Evolutionary conservation across 495 filamentous ascomycete genomes (phyloP).

Genomic region (Xylaria curta): DNA sequence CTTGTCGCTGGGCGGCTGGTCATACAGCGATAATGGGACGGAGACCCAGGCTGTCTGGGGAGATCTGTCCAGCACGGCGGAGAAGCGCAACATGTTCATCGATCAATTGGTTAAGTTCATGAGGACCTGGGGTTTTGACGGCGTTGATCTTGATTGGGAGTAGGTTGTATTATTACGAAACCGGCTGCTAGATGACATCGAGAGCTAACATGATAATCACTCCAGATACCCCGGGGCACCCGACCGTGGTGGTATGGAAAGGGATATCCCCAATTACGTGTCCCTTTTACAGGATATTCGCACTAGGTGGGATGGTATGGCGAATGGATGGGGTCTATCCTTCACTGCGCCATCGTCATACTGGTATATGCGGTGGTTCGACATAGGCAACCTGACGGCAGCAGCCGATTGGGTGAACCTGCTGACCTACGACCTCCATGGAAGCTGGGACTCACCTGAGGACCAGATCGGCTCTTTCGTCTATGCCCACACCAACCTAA

Average conservation of each 20-base stretch:
- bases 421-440: slow-evolving; percentile 41
- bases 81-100: too few relatives aligned
- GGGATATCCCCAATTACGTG: not conserved
- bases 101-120: too few relatives aligned
- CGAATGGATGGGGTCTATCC: not conserved
- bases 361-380: slow-evolving; percentile 2
- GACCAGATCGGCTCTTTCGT: slow-evolving; percentile 25
- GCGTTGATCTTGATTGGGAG: not conserved
- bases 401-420: slow-evolving; percentile 2
- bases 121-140: not conserved
- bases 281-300: not conserved
- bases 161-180: not conserved
- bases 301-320: not conserved
- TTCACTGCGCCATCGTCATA: not conserved
- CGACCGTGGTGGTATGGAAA: slow-evolving; percentile 1
- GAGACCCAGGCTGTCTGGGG: too few relatives aligned
- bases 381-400: not conserved
- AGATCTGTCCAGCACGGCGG: too few relatives aligned
- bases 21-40: too few relatives aligned
- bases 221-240: not conserved
- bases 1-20: too few relatives aligned
- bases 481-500: slow-evolving; percentile 59
- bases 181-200: not conserved
- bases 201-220: not conserved
- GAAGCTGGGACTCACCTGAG: slow-evolving; percentile 35